Base-by-base conservation (phyloP, 441 rosid genomes). In the Populus hybrid region DNA sequence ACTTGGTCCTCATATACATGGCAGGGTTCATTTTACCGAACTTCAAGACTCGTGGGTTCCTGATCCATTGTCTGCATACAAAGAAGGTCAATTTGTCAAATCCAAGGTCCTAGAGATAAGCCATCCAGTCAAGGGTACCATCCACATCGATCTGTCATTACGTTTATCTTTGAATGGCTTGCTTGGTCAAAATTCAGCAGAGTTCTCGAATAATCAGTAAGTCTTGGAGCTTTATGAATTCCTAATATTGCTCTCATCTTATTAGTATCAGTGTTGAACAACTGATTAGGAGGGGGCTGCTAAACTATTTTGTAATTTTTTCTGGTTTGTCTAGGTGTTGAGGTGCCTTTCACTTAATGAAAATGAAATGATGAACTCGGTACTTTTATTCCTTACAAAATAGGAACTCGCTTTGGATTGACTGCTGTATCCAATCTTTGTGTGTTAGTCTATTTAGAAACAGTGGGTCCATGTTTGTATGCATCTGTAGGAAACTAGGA, bases 11-110 rank as follows among this genome's bases (percentile, higher is more conserved):
- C 82, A 87, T 79, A 72, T 82, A 36, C 87, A 86, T 84, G 99
- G 99, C 72, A 91, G 90, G 83, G 98, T 91, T 87, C 96, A 94
- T 84, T 92, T 88, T 83, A 88, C 97, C 35, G 98, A 97, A 85
- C 87, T 93, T 61, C 89, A 82, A 66, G 98, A 92, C 73, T 80
- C 84, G 40, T 97, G 93, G 94, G 91, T 83, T 76, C 71, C 90
- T 34, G 88, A 90, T 72, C 99, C 99, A 74, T 82, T 97, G 80
- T 85, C 90, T 83, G 92, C 86, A 67, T 89, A 86, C 81, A 75
- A 36, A 35, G 98, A 91, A 85, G 98, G 97, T 76, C 92, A 97
- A 71, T 97, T 94, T 82, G 93, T 97, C 79, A 93, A 91, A 85
- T 93, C 97, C 89, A 94, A 91, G 86, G 97, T 97, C 83, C 79